Conservation (phyloP, 2,329 filamentous ascomycete genomes). For the Botrytis cinerea region DNA sequence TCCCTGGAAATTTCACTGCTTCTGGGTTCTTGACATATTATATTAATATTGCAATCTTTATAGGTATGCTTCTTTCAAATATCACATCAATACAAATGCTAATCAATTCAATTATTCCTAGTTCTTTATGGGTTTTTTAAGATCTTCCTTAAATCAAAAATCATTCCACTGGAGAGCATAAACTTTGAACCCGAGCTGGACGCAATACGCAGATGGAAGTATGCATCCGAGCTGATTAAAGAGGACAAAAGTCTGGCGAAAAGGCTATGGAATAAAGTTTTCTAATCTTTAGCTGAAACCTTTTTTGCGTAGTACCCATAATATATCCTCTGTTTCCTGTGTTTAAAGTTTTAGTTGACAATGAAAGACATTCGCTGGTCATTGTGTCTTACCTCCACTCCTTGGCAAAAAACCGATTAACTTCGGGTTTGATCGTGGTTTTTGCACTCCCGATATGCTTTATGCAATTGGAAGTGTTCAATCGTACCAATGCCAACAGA, state of each 20-base stretch:
- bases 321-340: not conserved
- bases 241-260: not conserved
- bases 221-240: slow-evolving; percentile 1
- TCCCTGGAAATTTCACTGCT: slow-evolving; percentile 52
- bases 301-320: not conserved
- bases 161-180: slow-evolving; percentile 19
- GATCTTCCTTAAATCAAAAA: slow-evolving; percentile 10
- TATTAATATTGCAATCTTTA: slow-evolving; percentile 63
- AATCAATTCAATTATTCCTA: slow-evolving; percentile 23
- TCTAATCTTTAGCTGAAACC: not conserved
- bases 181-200: slow-evolving; percentile 1
- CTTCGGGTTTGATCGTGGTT: not conserved
- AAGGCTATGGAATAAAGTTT: slow-evolving; percentile 14
- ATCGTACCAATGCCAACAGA: not conserved
- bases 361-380: not conserved
- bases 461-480: not conserved
- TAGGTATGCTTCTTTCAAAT: not conserved
- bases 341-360: not conserved
- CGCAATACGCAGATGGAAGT: slow-evolving; percentile 7
- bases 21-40: slow-evolving; percentile 63
- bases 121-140: slow-evolving; percentile 22
- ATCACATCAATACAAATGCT: not conserved
- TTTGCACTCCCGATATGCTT: not conserved
- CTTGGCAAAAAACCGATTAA: not conserved
- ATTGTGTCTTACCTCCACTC: not conserved